A percentile compares a stretch with the other conserved stretches of the same genome.
Evolutionary conservation across 1,139 yeast species (phyloP).

Genomic region (Debaryomyces psychrophilus): DNA sequence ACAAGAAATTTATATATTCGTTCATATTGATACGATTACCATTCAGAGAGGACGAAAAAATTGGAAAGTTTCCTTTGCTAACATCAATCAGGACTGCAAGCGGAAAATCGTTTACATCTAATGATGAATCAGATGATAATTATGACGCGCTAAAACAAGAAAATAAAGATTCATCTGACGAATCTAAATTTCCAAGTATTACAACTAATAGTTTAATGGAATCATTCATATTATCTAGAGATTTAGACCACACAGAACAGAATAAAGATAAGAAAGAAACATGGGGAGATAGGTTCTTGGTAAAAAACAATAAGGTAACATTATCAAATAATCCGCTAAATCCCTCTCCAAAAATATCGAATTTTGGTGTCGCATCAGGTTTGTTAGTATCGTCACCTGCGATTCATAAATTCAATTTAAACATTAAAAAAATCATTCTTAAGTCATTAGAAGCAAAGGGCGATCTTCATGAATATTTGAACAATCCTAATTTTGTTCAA

Average conservation of each 20-base stretch:
- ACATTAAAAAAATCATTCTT: conserved; percentile 28
- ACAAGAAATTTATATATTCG: conserved; percentile 26
- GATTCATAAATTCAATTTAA: conserved; percentile 28
- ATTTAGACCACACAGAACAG: conserved; percentile 22
- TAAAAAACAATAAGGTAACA: conserved; percentile 19
- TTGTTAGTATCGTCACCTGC: conserved; percentile 36
- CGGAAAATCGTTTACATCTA: conserved; percentile 23
- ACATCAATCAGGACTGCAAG: conserved; percentile 29
- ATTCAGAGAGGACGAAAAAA: conserved; percentile 74
- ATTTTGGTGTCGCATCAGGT: conserved; percentile 11
- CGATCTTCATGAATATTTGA: conserved; percentile 25
- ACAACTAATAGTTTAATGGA: conserved; percentile 28
- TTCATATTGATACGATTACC: conserved; percentile 60
- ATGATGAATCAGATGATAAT: conserved; percentile 8
- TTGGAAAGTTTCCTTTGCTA: conserved; percentile 61
- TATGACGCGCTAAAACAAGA: conserved; percentile 11
- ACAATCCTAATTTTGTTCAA: conserved; percentile 30
- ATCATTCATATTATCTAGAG: conserved; percentile 27
- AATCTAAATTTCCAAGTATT: conserved; percentile 11
- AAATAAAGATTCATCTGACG: conserved; percentile 13
- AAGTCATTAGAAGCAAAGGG: conserved; percentile 30
- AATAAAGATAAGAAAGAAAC: neutral
- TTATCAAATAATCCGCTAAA: conserved; percentile 10
- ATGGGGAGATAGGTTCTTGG: neutral
- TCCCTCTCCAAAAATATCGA: conserved; percentile 1